Evolutionary conservation across 345 rosid species (phyloP).

Genomic region (Erysimum cheiranthoides): DNA sequence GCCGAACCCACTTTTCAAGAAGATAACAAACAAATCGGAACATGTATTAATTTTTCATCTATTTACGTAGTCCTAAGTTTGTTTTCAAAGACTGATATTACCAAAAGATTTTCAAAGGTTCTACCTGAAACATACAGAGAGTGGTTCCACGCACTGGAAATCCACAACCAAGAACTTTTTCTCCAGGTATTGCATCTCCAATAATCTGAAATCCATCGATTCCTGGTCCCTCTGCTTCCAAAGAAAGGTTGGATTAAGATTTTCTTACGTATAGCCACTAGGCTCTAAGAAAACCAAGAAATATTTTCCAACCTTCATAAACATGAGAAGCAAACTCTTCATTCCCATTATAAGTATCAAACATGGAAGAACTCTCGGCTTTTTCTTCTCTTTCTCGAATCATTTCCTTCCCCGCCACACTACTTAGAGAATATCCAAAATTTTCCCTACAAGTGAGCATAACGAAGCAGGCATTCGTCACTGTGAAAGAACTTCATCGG

Average conservation of each 20-base stretch:
- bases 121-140: slow-evolving; percentile 97
- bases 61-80: neutral
- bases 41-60: neutral
- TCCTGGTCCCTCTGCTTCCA: slow-evolving; percentile 75
- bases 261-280: slow-evolving; percentile 17
- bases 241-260: slow-evolving; percentile 43
- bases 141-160: slow-evolving; percentile 89
- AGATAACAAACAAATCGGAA: slow-evolving; percentile 27
- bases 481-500: neutral
- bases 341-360: slow-evolving; percentile 41
- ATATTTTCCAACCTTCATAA: slow-evolving; percentile 39
- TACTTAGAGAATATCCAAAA: slow-evolving; percentile 39
- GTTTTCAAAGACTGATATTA: slow-evolving; percentile 10
- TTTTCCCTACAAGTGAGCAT: slow-evolving; percentile 40
- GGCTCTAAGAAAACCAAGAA: slow-evolving; percentile 12
- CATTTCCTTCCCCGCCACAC: slow-evolving; percentile 43
- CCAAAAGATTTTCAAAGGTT: slow-evolving; percentile 22
- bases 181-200: slow-evolving; percentile 93
- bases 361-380: slow-evolving; percentile 44
- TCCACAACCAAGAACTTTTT: slow-evolving; percentile 92
- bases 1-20: slow-evolving; percentile 81
- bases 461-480: slow-evolving; percentile 8
- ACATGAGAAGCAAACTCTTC: slow-evolving; percentile 41
- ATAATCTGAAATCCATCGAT: slow-evolving; percentile 89
- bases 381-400: slow-evolving; percentile 43